Evolutionary conservation across 192 early-diverging fungal species (phyloP), one percentile per base, ranked within the genome.

Genomic region (Umbelopsis sp.): DNA sequence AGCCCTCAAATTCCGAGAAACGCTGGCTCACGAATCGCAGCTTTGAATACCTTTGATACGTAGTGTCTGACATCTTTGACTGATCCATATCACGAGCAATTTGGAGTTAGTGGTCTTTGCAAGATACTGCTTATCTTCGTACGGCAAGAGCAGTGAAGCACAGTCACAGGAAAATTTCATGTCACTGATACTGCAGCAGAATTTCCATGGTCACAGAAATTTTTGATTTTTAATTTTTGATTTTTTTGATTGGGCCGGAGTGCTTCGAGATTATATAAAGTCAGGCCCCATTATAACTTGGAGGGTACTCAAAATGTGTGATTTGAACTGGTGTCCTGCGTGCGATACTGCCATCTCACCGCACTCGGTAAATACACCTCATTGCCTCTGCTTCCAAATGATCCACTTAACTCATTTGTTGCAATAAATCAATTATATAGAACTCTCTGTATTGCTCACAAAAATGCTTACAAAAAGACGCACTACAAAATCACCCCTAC

Each of bases 331-430:
- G 76, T 78, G 76, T 67, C 68, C 68, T 37, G 53, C 45, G 4
- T 78, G 76, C 41, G 76, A 78, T 44, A 78, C 64, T 44, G 76
- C 76, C 27, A 72, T 78, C 50, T 30, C 48, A 37, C 71, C 71
- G 37, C 46, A 67, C 23, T 73, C 68, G 47, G 76, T 78, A 78
- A 72, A 27, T n/a, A 4, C 50, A 11, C 18, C 20, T 58, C 2
- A 30, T 67, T n/a, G n/a, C 23, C 22, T 52, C 51, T 25, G 3
- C 21, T 22, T 9, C 27, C 27, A 22, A 52, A 21, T 13, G 13
- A n/a, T 21, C 0, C 16, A 16, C 46, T 49, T 13, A 1, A 20
- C 48, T 16, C 48, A 16, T 16, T 16, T 49, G 48, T 49, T 6
- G 4, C 30, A 25, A 61, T 61, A 25, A 30, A 61, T n/a, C 18